A percentile compares a stretch with the other conserved stretches of the same genome.
These are phyloP conservation scores for Porogramme epimiltina DNA, from an alignment of 1,284 basidiomycete species.

Conservation along the genomic window DNA sequence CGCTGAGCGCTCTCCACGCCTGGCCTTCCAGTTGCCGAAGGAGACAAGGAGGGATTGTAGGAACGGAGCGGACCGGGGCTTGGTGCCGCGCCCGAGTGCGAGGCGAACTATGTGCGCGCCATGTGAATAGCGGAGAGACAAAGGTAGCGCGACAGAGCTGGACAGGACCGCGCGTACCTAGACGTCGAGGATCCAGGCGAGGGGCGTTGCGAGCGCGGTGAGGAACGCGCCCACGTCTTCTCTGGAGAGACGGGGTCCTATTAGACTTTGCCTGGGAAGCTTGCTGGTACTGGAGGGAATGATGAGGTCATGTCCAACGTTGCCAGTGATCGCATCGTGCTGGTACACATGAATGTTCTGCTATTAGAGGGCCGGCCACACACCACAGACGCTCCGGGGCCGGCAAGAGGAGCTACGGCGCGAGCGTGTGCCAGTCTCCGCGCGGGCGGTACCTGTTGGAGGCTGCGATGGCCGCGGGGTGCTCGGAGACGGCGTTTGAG, in stretches of 20 bases:
- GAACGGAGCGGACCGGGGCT: constrained; percentile 26
- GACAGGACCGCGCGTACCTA: constrained; percentile 16
- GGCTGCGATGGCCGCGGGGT: too few relatives aligned
- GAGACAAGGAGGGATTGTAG: constrained; percentile 26
- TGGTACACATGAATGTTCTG: too few relatives aligned
- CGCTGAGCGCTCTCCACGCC: constrained; percentile 24
- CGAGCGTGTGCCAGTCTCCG: too few relatives aligned
- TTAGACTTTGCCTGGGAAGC: constrained; percentile 19
- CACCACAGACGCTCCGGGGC: too few relatives aligned
- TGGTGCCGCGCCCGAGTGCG: constrained; percentile 16
- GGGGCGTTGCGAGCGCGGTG: constrained; percentile 28
- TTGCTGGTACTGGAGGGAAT: constrained; percentile 30
- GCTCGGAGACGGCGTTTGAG: too few relatives aligned
- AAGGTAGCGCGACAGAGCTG: background rate
- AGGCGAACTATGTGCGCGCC: constrained; percentile 21
- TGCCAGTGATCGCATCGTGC: too few relatives aligned
- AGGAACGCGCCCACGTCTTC: constrained; percentile 30
- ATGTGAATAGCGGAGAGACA: background rate
- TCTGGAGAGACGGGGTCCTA: constrained; percentile 25
- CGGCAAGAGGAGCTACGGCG: too few relatives aligned
- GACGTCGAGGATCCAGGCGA: constrained; percentile 26
- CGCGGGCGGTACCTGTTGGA: too few relatives aligned
- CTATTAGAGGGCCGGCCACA: too few relatives aligned
- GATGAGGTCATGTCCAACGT: constrained; percentile 32
- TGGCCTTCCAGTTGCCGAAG: constrained; percentile 27